These are phyloP conservation scores for Leccinum disarticulatum DNA, from an alignment of 768 basidiomycete species.

Conservation along the genomic window DNA sequence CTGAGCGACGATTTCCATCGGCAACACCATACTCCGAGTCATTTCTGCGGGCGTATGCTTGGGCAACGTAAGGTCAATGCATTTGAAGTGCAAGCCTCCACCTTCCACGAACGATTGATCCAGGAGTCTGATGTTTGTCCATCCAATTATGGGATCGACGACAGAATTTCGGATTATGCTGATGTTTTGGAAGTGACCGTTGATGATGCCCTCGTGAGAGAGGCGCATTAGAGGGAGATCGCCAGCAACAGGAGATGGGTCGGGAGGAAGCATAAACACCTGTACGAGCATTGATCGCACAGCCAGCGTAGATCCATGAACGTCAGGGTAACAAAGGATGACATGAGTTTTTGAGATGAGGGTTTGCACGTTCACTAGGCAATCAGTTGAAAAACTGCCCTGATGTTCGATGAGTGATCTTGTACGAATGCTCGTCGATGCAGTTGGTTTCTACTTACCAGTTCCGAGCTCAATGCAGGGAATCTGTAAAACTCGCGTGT, in stretches of 20 bases:
- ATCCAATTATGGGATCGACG: background rate
- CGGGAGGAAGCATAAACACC: background rate
- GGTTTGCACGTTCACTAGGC: background rate
- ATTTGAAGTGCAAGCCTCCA: background rate
- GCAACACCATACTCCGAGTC: background rate
- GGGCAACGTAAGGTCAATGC: background rate
- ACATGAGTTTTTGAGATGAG: background rate
- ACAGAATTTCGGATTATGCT: constrained; percentile 3
- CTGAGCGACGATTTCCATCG: background rate
- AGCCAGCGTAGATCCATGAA: background rate
- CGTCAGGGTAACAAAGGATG: background rate
- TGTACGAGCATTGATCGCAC: background rate
- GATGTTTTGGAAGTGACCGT: background rate
- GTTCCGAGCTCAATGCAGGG: background rate
- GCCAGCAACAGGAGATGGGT: background rate
- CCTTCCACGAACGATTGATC: background rate
- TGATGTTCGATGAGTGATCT: background rate
- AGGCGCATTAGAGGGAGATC: constrained; percentile 1
- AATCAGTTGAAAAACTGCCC: background rate
- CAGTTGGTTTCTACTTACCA: background rate
- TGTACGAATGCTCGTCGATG: background rate
- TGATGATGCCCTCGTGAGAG: background rate
- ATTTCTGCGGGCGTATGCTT: background rate
- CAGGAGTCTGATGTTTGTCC: background rate
- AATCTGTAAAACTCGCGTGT: background rate